Evolutionary conservation across 495 filamentous ascomycete genomes (phyloP), one percentile per base, ranked within the genome.

Genomic region (Penicillium antarcticum): DNA sequence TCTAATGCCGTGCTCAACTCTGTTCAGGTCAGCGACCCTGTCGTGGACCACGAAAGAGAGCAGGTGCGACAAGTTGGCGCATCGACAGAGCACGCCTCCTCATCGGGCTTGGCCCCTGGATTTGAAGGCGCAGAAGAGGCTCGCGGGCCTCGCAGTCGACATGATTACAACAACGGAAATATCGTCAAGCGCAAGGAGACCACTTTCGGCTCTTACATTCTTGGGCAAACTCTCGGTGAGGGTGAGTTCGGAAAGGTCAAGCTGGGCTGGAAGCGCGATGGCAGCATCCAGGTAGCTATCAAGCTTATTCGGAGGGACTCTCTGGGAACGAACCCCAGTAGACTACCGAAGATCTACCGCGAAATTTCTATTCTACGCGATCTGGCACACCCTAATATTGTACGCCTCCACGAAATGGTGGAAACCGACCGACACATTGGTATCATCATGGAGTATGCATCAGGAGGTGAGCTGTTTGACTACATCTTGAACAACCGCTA

Each of bases 221-320:
- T 99, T 8, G 94, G 94, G 4, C 91, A 96, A 59, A 97, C 92
- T n/a, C 85, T 99, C 23, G 94, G 94, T 42, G 94, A 97, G 74
- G 94, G 94, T 29, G 94, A 99, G 62, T 99, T 99, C 66, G 94
- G 94, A 45, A 99, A 99, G 64, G 94, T 99, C 58, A 97, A 97
- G 69, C 80, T 99, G 60, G 94, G 94, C n/a, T 99, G 95, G 94
- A 97, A 96, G 71, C 85, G 87, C 65, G 92, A 96, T 68, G 91
- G 90, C 23, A 91, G 87, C 51, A 86, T 96, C 38, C 80, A 98
- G 76, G 94, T 99, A 51, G 94, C 94, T 52, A 96, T 99, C 75
- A 99, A 99, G 69, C 86, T 99, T 53, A 97, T 99, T 63, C 87
- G 92, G 35, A 81, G 91, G 39, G 94, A 97, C 60, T 84, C 83